phyloP scores from a whole-genome alignment of 495 filamentous ascomycete species.

The Lasiosphaeriaceae sp. region DNA sequence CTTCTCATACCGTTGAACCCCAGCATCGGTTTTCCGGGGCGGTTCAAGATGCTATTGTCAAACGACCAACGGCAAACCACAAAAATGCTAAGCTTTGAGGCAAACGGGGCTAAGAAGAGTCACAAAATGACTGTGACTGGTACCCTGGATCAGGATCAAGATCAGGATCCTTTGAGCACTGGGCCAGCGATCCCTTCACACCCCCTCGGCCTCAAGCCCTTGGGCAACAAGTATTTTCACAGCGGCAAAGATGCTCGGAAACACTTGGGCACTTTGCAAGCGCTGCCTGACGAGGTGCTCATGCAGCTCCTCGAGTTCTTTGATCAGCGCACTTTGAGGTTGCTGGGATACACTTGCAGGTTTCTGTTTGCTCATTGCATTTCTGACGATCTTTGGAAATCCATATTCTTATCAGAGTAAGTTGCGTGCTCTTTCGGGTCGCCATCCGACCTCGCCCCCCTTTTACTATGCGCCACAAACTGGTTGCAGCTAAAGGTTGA shows the following conservation, averaged over 20 bases:
- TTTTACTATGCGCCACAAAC: not conserved
- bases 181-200: conserved; percentile 62
- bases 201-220: conserved; percentile 80
- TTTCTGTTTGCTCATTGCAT: conserved; percentile 84
- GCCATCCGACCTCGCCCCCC: not conserved
- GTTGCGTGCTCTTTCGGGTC: conserved; percentile 31
- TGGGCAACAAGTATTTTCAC: conserved; percentile 74
- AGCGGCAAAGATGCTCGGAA: conserved; percentile 61
- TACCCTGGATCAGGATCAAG: no score
- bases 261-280: conserved; percentile 57
- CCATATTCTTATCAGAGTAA: conserved; percentile 81
- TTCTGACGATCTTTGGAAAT: conserved; percentile 88
- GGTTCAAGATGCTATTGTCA: conserved; percentile 21
- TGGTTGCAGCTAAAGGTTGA: no score
- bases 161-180: conserved; percentile 6
- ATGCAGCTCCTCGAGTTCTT: conserved; percentile 71
- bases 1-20: not conserved
- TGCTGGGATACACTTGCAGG: conserved; percentile 78
- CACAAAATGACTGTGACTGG: conserved; percentile 11
- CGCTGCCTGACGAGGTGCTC: conserved; percentile 79
- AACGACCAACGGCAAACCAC: conserved; percentile 12
- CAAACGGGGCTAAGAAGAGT: conserved; percentile 11
- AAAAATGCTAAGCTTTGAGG: conserved; percentile 2
- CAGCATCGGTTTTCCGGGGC: not conserved
- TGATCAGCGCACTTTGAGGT: conserved; percentile 57